Percentiles rank a stretch among this genome's conserved stretches.
Conservation (phyloP, 2,329 filamentous ascomycete genomes). For the Alternaria sp. region DNA sequence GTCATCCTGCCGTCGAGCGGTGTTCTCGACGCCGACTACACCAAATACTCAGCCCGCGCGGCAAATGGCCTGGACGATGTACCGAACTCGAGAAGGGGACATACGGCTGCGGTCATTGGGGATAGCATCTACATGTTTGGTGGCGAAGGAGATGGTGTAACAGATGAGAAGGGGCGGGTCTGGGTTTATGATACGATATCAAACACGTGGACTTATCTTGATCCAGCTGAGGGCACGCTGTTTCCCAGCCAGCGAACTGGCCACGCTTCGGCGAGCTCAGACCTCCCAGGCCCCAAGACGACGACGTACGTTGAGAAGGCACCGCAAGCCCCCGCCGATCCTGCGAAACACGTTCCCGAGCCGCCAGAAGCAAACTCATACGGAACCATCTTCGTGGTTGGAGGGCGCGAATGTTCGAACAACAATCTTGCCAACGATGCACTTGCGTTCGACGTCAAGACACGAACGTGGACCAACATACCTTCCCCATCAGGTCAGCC, state of each 20-base stretch:
- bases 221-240: constrained; percentile 37
- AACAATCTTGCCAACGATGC: constrained; percentile 51
- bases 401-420: constrained; percentile 48
- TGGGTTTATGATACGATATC: constrained; percentile 54
- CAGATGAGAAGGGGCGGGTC: constrained; percentile 48
- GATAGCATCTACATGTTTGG: constrained; percentile 56
- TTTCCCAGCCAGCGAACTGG: constrained; percentile 40
- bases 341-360: constrained; percentile 50
- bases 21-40: constrained; percentile 53
- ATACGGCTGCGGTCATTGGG: constrained; percentile 52
- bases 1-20: constrained; percentile 58
- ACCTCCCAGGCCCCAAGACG: constrained; percentile 48
- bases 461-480: constrained; percentile 59
- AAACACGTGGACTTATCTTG: constrained; percentile 51
- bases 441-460: constrained; percentile 59
- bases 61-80: constrained; percentile 38
- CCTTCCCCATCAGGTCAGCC: constrained; percentile 53
- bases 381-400: constrained; percentile 60
- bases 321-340: constrained; percentile 52
- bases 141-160: constrained; percentile 40
- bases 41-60: constrained; percentile 41
- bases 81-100: constrained; percentile 50
- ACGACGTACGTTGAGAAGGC: constrained; percentile 38
- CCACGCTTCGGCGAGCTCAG: constrained; percentile 49
- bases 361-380: constrained; percentile 50